Conservation (phyloP, 2,329 filamentous ascomycete genomes). For the Aspergillus arachidicola region DNA sequence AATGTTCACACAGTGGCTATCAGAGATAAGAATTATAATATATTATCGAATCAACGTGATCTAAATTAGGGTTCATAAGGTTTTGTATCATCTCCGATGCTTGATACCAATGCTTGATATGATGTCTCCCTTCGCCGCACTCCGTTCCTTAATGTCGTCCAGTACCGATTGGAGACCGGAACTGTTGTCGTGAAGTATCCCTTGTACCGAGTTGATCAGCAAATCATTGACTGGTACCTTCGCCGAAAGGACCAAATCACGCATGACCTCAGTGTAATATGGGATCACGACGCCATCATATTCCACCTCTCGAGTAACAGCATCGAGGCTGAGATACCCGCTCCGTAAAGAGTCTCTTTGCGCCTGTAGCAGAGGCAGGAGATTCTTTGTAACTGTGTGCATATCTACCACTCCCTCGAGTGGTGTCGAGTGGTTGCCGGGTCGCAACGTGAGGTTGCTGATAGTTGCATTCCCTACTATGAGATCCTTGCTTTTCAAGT, state of each 20-base stretch:
- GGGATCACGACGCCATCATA: slow-evolving; percentile 21
- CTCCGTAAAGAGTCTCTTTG: slow-evolving; percentile 16
- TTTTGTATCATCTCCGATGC: neutral
- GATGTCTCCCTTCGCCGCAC: neutral
- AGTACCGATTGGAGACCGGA: neutral
- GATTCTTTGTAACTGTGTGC: slow-evolving; percentile 15
- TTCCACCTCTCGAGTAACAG: slow-evolving; percentile 14
- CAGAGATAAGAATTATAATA: neutral
- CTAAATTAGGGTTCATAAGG: neutral
- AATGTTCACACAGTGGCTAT: no score
- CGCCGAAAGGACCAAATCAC: slow-evolving; percentile 18
- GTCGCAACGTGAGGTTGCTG: slow-evolving; percentile 18
- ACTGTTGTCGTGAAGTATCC: slow-evolving; percentile 1
- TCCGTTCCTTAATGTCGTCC: neutral
- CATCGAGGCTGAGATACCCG: slow-evolving; percentile 8
- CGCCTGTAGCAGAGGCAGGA: slow-evolving; percentile 18
- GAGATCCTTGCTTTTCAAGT: slow-evolving; percentile 23
- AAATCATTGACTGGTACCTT: slow-evolving; percentile 19
- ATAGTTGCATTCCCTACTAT: slow-evolving; percentile 24
- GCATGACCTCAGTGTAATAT: slow-evolving; percentile 25
- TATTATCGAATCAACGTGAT: neutral
- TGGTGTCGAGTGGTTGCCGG: slow-evolving; percentile 25
- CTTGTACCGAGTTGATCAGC: slow-evolving; percentile 21
- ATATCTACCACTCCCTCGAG: slow-evolving; percentile 23
- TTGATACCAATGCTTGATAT: neutral